Evolutionary conservation across 192 early-diverging fungal species (phyloP), one percentile per base, ranked within the genome.

Genomic region (Glomus cerebriforme): DNA sequence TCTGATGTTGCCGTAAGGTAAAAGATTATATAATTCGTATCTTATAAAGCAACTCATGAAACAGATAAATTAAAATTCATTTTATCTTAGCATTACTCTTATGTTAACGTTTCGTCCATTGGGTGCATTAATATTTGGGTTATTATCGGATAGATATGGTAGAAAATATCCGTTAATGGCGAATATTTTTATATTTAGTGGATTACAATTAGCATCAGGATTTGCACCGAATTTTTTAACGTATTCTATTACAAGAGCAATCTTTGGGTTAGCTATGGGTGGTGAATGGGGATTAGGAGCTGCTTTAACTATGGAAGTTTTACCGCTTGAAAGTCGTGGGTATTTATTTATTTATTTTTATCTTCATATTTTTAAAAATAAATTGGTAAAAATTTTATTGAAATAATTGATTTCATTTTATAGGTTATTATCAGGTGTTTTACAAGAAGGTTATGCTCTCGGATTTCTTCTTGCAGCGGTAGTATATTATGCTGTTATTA

Each of bases 261-360:
- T 91, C 12, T 90, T 91, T 82, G 90, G 93, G 6, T 89, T 94
- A 22, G 81, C 87, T 47, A 91, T 94, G 90, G 93, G 92, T 31
- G 92, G 90, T 45, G 87, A 89, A 39, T 92, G 92, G 93, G 93
- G 92, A 26, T 87, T 94, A 26, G 89, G 91, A 22, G 90, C 90
- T 31, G 86, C 89, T 81, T 81, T 94, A 67, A 89, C 93, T 1
- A 87, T 94, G 88, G 93, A 94, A 83, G 77, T 83, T 43, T 73
- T 94, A 17, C 93, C 92, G 0, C 74, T 85, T 24, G 89, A 92
- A 81, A 82, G 88, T 75, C 85, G 92, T 59, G 93, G 93, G 73
- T 54, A 54, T 54, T 54, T 54, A 54, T 54, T 54, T 54, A 54
- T 54, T 22, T 5, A 54, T 54, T 54, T 54, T 54, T 54, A 22